phyloP scores from a whole-genome alignment of 139 green algal species.

The Tetradesmus obliquus region DNA sequence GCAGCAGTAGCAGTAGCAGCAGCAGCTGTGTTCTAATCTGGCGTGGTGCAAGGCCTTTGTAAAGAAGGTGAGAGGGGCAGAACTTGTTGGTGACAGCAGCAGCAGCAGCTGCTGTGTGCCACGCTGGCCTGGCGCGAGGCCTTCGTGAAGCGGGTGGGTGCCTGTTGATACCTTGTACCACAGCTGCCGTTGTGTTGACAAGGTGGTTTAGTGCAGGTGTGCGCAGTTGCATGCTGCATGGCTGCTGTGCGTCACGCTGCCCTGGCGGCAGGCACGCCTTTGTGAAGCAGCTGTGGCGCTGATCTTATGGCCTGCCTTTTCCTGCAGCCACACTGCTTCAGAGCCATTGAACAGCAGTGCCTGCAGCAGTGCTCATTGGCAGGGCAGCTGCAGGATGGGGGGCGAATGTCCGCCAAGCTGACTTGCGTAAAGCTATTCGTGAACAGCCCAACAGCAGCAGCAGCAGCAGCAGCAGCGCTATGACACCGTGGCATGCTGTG shows the following conservation, averaged over 20 bases:
- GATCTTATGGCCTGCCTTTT: background rate
- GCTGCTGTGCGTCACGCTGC: constrained; percentile 94
- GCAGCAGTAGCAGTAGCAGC: too few species aligned
- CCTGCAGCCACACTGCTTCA: background rate
- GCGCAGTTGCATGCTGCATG: constrained; percentile 66
- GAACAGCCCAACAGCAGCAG: background rate
- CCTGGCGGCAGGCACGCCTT: constrained; percentile 81
- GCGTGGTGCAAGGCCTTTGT: too few species aligned
- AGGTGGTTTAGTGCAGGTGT: constrained; percentile 23
- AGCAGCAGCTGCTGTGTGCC: constrained; percentile 85
- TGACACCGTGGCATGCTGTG: too few species aligned
- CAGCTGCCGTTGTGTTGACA: constrained; percentile 15
- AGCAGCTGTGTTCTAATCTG: too few species aligned
- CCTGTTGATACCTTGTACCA: too few species aligned
- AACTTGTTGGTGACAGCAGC: too few species aligned
- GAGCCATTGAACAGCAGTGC: background rate
- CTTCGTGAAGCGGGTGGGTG: background rate
- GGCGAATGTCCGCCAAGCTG: too few species aligned
- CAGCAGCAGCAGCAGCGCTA: too few species aligned
- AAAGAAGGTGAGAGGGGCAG: too few species aligned
- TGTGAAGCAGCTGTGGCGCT: constrained; percentile 1
- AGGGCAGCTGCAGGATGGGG: background rate
- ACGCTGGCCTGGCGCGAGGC: constrained; percentile 87
- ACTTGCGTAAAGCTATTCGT: too few species aligned
- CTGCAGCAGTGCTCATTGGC: background rate